phyloP scores from a whole-genome alignment of 2,329 filamentous ascomycete genomes.

The Fusarium mangiferae region DNA sequence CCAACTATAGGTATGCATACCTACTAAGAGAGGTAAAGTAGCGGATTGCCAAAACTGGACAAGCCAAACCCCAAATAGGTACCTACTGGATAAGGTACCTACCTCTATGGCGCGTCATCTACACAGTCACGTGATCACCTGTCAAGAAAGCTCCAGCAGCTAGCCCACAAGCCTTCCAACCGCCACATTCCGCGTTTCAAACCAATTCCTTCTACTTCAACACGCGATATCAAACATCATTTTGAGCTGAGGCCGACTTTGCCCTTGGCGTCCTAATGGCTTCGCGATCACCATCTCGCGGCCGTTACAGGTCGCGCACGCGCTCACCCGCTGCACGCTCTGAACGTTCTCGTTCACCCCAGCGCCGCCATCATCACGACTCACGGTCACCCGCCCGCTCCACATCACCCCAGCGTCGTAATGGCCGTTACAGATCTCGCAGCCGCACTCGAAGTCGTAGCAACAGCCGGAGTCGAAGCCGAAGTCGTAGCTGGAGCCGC shows the following conservation, averaged over 20 bases:
- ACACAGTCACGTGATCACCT: slow-evolving; percentile 29
- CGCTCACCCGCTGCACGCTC: slow-evolving; percentile 51
- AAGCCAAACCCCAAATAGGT: neutral
- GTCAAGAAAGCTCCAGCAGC: slow-evolving; percentile 23
- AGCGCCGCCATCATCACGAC: slow-evolving; percentile 46
- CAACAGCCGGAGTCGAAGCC: neutral
- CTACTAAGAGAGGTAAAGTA: neutral
- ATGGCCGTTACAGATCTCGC: slow-evolving; percentile 46
- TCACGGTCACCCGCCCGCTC: slow-evolving; percentile 50
- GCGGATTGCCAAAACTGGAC: neutral
- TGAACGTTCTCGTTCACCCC: slow-evolving; percentile 48
- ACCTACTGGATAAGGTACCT: too few species aligned
- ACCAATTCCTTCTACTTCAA: slow-evolving; percentile 3
- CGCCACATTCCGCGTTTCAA: slow-evolving; percentile 15
- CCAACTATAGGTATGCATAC: neutral
- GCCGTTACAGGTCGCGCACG: slow-evolving; percentile 48
- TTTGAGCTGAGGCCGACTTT: neutral
- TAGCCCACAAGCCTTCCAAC: slow-evolving; percentile 3
- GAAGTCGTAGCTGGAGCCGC: slow-evolving; percentile 45
- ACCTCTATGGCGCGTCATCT: neutral
- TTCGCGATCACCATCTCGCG: slow-evolving; percentile 48
- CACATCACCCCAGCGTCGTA: slow-evolving; percentile 48
- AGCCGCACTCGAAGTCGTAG: slow-evolving; percentile 46
- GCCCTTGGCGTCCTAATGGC: slow-evolving; percentile 37
- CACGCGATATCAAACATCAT: slow-evolving; percentile 13